Evolutionary conservation across 2,329 filamentous ascomycete species (phyloP).

Genomic region (Cadophora sp.): DNA sequence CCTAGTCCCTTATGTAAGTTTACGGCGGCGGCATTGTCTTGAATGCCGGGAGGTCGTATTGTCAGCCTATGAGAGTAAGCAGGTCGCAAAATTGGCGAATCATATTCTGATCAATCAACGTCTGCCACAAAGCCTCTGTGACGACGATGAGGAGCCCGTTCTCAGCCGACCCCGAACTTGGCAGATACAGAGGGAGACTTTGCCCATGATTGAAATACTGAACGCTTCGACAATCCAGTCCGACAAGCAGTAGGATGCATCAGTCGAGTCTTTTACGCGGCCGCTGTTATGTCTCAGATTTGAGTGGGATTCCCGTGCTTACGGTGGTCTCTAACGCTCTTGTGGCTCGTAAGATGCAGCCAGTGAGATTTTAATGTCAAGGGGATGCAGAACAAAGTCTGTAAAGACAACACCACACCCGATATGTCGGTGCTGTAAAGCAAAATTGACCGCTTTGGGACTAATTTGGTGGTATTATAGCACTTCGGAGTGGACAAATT

Average conservation of each 20-base stretch:
- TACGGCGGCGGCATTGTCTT: conserved; percentile 26
- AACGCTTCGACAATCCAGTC: neutral
- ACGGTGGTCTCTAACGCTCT: conserved; percentile 5
- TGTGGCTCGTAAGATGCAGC: conserved; percentile 14
- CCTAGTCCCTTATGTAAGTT: conserved; percentile 28
- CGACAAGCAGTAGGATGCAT: neutral
- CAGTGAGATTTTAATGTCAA: conserved; percentile 16
- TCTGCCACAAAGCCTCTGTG: conserved; percentile 18
- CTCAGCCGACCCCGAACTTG: conserved; percentile 15
- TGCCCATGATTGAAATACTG: neutral
- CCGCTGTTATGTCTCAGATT: conserved; percentile 9
- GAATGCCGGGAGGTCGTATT: conserved; percentile 22
- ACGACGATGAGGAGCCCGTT: conserved; percentile 7
- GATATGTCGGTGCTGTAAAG: neutral
- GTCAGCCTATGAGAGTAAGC: conserved; percentile 18
- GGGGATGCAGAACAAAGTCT: neutral
- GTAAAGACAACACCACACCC: conserved; percentile 5
- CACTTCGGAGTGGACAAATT: neutral
- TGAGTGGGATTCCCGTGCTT: conserved; percentile 11
- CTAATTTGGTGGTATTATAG: neutral
- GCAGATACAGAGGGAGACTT: conserved; percentile 6
- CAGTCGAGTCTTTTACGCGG: conserved; percentile 1
- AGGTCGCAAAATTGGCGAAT: conserved; percentile 25
- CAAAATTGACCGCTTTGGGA: conserved; percentile 12
- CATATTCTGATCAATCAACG: conserved; percentile 16